Evolutionary conservation across 2,329 filamentous ascomycete genomes (phyloP).

Genomic region (Ophiostoma ips): DNA sequence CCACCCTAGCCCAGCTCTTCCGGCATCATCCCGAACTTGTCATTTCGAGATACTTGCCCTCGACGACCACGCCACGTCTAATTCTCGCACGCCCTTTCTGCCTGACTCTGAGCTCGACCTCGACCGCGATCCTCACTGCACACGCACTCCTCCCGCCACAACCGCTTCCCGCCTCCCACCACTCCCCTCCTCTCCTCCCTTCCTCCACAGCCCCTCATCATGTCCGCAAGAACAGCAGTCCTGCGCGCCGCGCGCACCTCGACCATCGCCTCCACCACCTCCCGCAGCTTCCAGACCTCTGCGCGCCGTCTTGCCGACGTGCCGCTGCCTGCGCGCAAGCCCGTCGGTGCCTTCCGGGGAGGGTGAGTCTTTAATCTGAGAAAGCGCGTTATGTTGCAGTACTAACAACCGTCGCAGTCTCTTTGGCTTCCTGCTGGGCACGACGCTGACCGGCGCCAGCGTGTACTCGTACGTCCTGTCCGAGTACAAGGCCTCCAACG

Average conservation of each 20-base stretch:
- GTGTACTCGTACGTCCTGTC: slow-evolving; percentile 89
- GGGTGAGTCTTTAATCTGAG: slow-evolving; percentile 29
- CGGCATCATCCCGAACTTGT: no score
- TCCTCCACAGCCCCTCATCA: slow-evolving; percentile 14
- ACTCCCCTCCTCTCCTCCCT: background rate
- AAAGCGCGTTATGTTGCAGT: no score
- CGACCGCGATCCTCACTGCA: no score
- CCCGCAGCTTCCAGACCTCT: slow-evolving; percentile 38
- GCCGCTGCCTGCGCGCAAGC: slow-evolving; percentile 41
- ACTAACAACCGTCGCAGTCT: slow-evolving; percentile 41
- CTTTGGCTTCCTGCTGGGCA: slow-evolving; percentile 82
- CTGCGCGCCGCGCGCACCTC: slow-evolving; percentile 21
- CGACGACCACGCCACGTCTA: no score
- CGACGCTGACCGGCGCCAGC: slow-evolving; percentile 60
- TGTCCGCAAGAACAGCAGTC: slow-evolving; percentile 32
- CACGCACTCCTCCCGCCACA: no score
- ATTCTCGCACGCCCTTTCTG: no score
- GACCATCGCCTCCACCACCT: slow-evolving; percentile 17
- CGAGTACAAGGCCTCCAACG: slow-evolving; percentile 88
- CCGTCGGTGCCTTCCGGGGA: slow-evolving; percentile 46
- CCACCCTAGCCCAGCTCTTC: no score
- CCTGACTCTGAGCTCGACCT: no score
- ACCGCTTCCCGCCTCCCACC: no score
- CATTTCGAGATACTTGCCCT: no score
- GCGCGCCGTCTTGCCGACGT: slow-evolving; percentile 29